A percentile compares a stretch with the other conserved stretches of the same genome.
Conservation (phyloP, 2,329 filamentous ascomycete genomes). For the Phialophora macrospora region DNA sequence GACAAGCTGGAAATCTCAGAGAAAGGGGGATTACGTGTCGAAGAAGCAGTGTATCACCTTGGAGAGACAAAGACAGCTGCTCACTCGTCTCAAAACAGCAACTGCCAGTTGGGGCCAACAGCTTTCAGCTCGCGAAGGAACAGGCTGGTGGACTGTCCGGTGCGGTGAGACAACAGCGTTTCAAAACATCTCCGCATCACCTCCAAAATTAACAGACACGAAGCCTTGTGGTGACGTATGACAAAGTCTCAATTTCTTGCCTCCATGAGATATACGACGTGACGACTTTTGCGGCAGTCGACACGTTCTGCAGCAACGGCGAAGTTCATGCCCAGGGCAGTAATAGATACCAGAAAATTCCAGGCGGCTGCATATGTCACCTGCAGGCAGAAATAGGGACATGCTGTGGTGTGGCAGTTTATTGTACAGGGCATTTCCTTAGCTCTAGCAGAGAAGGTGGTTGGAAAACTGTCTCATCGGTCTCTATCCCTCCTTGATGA, state of each 20-base stretch:
- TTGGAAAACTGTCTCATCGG: constrained; percentile 1
- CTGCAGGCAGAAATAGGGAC: neutral
- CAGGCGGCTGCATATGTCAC: neutral
- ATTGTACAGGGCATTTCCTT: neutral
- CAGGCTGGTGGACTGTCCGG: constrained; percentile 17
- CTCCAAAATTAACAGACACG: constrained; percentile 5
- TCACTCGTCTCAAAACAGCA: neutral
- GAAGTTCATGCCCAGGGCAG: neutral
- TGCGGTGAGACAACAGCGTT: constrained; percentile 30
- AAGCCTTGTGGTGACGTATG: constrained; percentile 36
- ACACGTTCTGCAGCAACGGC: neutral
- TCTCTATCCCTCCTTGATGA: constrained; percentile 16
- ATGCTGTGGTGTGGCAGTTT: neutral
- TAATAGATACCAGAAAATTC: neutral
- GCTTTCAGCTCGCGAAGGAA: constrained; percentile 14
- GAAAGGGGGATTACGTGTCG: constrained; percentile 1
- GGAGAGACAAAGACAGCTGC: constrained; percentile 15
- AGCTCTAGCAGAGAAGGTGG: neutral
- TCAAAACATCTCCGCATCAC: constrained; percentile 20
- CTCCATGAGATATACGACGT: constrained; percentile 7
- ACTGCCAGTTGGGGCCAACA: neutral
- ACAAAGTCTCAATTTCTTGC: constrained; percentile 10
- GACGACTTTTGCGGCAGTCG: too few relatives aligned
- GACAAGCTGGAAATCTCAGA: neutral
- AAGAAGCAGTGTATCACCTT: constrained; percentile 13